A percentile compares a stretch with the other conserved stretches of the same genome.
These are phyloP conservation scores for Zea luxurians DNA, from an alignment of 176 grass and related monocot species.

Conservation along the genomic window DNA sequence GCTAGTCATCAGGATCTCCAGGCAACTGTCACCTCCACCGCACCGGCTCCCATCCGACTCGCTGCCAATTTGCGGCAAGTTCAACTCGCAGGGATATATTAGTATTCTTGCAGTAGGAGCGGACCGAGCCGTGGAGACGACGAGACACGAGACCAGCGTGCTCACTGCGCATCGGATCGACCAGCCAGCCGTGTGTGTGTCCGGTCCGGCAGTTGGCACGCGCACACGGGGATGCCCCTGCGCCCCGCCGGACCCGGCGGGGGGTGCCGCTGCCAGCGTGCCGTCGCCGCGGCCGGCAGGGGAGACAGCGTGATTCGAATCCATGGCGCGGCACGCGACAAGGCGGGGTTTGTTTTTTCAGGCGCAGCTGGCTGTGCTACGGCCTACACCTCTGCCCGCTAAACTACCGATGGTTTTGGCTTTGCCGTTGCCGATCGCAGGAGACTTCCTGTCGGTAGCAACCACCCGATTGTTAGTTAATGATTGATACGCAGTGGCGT, in stretches of 20 bases:
- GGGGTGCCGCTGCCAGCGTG: slow-evolving; percentile 3
- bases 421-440: background rate
- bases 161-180: background rate
- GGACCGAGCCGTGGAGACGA: no score
- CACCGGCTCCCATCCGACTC: background rate
- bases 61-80: slow-evolving; percentile 3
- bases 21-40: slow-evolving; percentile 8
- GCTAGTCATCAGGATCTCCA: background rate
- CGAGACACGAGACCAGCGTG: background rate
- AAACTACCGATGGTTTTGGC: background rate
- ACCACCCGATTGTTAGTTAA: background rate
- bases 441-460: background rate
- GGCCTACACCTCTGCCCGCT: background rate
- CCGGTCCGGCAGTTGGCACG: background rate
- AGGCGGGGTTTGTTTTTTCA: background rate
- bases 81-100: no score
- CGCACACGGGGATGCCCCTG: slow-evolving; percentile 1
- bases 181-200: no score
- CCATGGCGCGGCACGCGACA: slow-evolving; percentile 15
- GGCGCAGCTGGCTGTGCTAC: background rate
- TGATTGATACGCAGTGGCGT: background rate
- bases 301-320: slow-evolving; percentile 28
- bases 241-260: background rate
- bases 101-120: no score
- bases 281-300: slow-evolving; percentile 38